Evolutionary conservation across 495 filamentous ascomycete genomes (phyloP).

Genomic region (Aspergillus ellipticus): DNA sequence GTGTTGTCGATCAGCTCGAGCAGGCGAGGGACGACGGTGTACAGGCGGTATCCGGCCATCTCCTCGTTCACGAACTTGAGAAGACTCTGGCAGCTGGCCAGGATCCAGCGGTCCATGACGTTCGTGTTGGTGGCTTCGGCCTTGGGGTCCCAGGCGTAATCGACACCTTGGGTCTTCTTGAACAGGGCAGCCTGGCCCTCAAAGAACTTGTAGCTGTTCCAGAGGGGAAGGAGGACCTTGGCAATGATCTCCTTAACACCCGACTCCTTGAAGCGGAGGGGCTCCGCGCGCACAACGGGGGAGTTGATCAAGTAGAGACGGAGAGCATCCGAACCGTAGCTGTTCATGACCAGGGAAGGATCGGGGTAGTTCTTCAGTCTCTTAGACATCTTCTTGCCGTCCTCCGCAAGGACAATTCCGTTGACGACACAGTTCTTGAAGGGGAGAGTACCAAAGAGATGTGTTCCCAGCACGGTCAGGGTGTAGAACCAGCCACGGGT

Average conservation of each 20-base stretch:
- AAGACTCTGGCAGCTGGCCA: constrained; percentile 89
- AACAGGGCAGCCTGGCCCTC: constrained; percentile 89
- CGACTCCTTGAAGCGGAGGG: constrained; percentile 83
- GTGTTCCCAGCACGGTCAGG: constrained; percentile 80
- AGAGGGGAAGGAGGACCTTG: constrained; percentile 89
- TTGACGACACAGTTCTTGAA: constrained; percentile 98
- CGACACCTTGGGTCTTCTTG: constrained; percentile 79
- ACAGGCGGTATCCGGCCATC: constrained; percentile 88
- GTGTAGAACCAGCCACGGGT: constrained; percentile 99
- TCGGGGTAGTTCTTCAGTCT: constrained; percentile 97
- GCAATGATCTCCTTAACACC: constrained; percentile 96
- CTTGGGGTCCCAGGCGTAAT: constrained; percentile 76
- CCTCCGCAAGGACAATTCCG: constrained; percentile 90
- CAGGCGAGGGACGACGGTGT: constrained; percentile 90
- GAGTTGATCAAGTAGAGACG: constrained; percentile 96
- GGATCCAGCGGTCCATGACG: constrained; percentile 96
- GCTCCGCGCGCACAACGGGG: constrained; percentile 89
- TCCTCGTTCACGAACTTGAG: constrained; percentile 92
- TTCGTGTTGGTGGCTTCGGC: constrained; percentile 74
- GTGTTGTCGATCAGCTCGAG: constrained; percentile 89
- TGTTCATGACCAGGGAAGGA: constrained; percentile 75
- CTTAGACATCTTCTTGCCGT: constrained; percentile 99
- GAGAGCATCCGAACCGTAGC: constrained; percentile 90
- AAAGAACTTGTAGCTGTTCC: constrained; percentile 99
- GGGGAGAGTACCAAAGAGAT: constrained; percentile 82